Evolutionary conservation across 805 yeast species (phyloP).

Genomic region (Schwanniomyces sp.): DNA sequence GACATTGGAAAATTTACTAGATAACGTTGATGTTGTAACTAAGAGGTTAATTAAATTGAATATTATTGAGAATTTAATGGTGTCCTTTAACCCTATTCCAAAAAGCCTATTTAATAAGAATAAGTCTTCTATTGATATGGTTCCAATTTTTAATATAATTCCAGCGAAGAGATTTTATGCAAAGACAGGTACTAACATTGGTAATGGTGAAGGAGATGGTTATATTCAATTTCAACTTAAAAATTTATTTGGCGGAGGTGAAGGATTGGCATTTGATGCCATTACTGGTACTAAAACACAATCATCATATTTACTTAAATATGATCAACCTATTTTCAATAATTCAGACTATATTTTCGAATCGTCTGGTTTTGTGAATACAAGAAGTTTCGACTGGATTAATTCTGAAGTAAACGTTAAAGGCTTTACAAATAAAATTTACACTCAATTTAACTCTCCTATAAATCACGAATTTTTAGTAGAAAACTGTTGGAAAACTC

Average conservation of each 20-base stretch:
- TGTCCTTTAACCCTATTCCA: constrained; percentile 25
- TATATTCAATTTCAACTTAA: constrained; percentile 69
- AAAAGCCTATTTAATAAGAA: constrained; percentile 21
- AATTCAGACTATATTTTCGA: constrained; percentile 41
- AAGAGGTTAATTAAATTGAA: constrained; percentile 43
- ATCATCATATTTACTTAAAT: constrained; percentile 50
- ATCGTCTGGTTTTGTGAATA: constrained; percentile 39
- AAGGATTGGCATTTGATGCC: constrained; percentile 51
- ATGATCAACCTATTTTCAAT: constrained; percentile 45
- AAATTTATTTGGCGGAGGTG: constrained; percentile 60
- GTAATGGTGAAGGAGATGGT: constrained; percentile 97
- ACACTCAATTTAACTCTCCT: constrained; percentile 30
- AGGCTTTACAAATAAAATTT: constrained; percentile 43
- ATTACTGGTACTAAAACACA: constrained; percentile 49
- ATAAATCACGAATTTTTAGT: constrained; percentile 50
- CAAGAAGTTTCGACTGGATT: constrained; percentile 49
- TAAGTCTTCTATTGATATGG: constrained; percentile 21
- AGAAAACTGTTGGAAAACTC: constrained; percentile 43
- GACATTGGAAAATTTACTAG: constrained; percentile 41
- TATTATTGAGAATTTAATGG: constrained; percentile 41
- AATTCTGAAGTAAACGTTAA: constrained; percentile 43
- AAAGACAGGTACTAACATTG: constrained; percentile 92
- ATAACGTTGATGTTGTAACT: constrained; percentile 44
- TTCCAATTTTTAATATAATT: constrained; percentile 35
- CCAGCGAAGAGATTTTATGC: constrained; percentile 76